A percentile compares a stretch with the other conserved stretches of the same genome.
Conservation (phyloP, 2,329 filamentous ascomycete species). For the Pyrenophora graminea region DNA sequence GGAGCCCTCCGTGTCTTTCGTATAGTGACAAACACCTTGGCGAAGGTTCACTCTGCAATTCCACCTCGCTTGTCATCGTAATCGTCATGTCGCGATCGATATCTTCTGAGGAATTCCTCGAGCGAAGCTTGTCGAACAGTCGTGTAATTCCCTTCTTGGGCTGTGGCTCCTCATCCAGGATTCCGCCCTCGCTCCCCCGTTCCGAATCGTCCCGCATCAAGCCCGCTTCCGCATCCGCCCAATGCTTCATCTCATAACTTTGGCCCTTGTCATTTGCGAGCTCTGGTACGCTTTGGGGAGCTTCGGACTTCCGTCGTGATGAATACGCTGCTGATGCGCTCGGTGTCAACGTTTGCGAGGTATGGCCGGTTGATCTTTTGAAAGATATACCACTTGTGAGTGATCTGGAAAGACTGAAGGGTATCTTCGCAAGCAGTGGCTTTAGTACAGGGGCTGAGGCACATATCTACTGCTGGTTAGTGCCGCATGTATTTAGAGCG, state of each 20-base stretch:
- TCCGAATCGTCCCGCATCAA: background rate
- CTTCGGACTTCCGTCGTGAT: constrained; percentile 21
- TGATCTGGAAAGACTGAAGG: constrained; percentile 27
- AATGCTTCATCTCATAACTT: constrained; percentile 30
- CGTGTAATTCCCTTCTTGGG: constrained; percentile 3
- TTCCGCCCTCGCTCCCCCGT: constrained; percentile 10
- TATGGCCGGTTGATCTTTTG: constrained; percentile 5
- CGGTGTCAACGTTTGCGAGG: constrained; percentile 10
- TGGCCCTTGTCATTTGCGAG: constrained; percentile 18
- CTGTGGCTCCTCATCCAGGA: constrained; percentile 6
- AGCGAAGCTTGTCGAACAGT: constrained; percentile 19
- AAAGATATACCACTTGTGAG: constrained; percentile 20
- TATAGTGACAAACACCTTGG: background rate
- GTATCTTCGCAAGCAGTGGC: constrained; percentile 34
- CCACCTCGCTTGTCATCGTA: constrained; percentile 23
- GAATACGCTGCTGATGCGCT: constrained; percentile 11
- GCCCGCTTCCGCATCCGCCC: constrained; percentile 19
- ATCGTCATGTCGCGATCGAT: constrained; percentile 25
- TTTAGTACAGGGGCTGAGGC: constrained; percentile 39
- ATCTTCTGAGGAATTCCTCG: background rate
- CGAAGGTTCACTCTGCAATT: constrained; percentile 19
- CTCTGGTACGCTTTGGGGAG: constrained; percentile 17
- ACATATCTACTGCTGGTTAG: constrained; percentile 28
- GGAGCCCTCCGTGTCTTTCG: background rate
- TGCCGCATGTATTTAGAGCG: background rate